Evolutionary conservation across 2,329 filamentous ascomycete species (phyloP).

Genomic region (Blastomyces emzantsi): DNA sequence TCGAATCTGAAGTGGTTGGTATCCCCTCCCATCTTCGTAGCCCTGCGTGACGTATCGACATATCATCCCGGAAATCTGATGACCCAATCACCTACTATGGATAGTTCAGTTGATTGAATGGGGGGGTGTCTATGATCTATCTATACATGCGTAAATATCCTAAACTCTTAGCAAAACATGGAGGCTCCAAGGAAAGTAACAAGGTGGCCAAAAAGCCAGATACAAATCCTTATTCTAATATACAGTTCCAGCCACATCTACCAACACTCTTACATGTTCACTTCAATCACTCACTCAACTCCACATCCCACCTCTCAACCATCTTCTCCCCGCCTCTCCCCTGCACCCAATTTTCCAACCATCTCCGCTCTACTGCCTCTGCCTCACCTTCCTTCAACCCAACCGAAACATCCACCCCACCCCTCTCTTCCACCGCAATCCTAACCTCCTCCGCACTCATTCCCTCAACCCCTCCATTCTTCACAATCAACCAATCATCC

Average conservation of each 20-base stretch:
- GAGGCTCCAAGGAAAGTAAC: background rate
- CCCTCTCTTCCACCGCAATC: slow-evolving; percentile 63
- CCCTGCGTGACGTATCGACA: background rate
- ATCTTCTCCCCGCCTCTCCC: slow-evolving; percentile 11
- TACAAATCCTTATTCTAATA: background rate
- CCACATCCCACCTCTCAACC: background rate
- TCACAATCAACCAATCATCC: slow-evolving; percentile 61
- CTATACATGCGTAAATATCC: background rate
- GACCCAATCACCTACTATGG: background rate
- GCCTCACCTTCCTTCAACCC: slow-evolving; percentile 18
- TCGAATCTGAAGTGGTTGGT: background rate
- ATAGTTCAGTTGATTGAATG: background rate
- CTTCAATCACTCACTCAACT: background rate
- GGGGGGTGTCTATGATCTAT: background rate
- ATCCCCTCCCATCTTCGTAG: background rate
- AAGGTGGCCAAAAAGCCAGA: background rate
- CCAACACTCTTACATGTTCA: background rate
- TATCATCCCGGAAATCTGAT: background rate
- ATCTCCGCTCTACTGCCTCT: slow-evolving; percentile 27
- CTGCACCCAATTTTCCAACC: slow-evolving; percentile 31
- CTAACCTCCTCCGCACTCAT: slow-evolving; percentile 57
- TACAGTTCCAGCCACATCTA: background rate
- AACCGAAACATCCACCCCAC: slow-evolving; percentile 33
- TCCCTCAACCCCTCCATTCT: slow-evolving; percentile 51
- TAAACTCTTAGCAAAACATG: background rate